Evolutionary conservation across 352 stramenopile species (phyloP).

Genomic region (Phytophthora sp.): DNA sequence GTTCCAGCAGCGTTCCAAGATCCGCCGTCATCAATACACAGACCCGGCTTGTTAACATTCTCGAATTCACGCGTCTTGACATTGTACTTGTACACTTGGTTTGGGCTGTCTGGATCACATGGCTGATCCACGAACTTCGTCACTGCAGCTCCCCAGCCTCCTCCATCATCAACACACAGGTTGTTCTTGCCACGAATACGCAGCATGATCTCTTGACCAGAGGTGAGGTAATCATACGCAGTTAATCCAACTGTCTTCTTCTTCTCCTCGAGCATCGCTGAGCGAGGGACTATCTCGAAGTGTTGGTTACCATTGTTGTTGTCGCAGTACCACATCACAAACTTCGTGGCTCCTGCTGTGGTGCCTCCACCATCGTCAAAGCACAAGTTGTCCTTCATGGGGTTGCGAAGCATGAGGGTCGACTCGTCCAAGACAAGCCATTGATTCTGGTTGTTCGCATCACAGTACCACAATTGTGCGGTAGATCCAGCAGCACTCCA

Average conservation of each 20-base stretch:
- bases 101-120: slow-evolving; percentile 30
- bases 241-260: slow-evolving; percentile 10
- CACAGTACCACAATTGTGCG: slow-evolving; percentile 23
- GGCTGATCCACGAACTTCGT: slow-evolving; percentile 19
- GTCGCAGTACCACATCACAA: slow-evolving; percentile 21
- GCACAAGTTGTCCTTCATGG: slow-evolving; percentile 38
- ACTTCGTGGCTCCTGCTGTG: slow-evolving; percentile 4
- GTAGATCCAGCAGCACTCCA: slow-evolving; percentile 9
- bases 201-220: slow-evolving; percentile 30
- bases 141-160: slow-evolving; percentile 14
- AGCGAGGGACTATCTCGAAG: slow-evolving; percentile 24
- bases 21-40: slow-evolving; percentile 29
- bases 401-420: slow-evolving; percentile 39
- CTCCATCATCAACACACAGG: slow-evolving; percentile 43
- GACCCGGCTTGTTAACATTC: slow-evolving; percentile 24
- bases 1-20: slow-evolving; percentile 14
- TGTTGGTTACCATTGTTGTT: slow-evolving; percentile 21
- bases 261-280: slow-evolving; percentile 8
- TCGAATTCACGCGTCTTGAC: slow-evolving; percentile 16
- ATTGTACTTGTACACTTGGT: slow-evolving; percentile 36
- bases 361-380: slow-evolving; percentile 37
- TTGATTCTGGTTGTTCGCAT: slow-evolving; percentile 32
- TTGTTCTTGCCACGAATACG: slow-evolving; percentile 27
- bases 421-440: slow-evolving; percentile 29
- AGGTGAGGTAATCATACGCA: slow-evolving; percentile 10